Conservation (phyloP, 768 basidiomycete genomes). For the Boletus barrowsii region DNA sequence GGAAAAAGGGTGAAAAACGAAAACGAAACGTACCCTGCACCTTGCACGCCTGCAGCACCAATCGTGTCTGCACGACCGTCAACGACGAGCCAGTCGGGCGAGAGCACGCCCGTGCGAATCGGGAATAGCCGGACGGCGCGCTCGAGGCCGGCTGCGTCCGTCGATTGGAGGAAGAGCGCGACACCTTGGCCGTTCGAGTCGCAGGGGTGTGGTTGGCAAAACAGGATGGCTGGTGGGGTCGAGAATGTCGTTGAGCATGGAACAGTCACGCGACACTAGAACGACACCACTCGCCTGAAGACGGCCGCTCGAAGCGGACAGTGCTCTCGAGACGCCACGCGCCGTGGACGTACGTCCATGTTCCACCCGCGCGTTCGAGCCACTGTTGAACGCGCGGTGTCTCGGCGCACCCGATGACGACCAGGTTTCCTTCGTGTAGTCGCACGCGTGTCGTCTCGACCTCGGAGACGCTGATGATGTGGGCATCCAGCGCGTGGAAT, state of each 20-base stretch:
- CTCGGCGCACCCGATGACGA: conserved; percentile 50
- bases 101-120: conserved; percentile 72
- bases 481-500: conserved; percentile 68
- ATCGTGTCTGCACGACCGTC: conserved; percentile 48
- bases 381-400: conserved; percentile 33
- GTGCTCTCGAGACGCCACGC: conserved; percentile 10
- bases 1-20: too few species aligned
- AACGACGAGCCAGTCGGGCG: conserved; percentile 77
- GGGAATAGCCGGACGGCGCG: conserved; percentile 73
- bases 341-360: conserved; percentile 21
- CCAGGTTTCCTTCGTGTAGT: conserved; percentile 45
- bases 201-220: conserved; percentile 47
- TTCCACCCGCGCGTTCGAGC: conserved; percentile 23
- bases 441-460: conserved; percentile 17
- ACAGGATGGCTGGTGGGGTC: conserved; percentile 41
- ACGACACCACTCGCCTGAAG: conserved; percentile 13
- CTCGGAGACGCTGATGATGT: conserved; percentile 46
- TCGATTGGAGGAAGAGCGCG: conserved; percentile 58
- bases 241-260: not conserved
- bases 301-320: conserved; percentile 17
- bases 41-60: conserved; percentile 72
- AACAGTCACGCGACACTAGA: not conserved
- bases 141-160: conserved; percentile 60
- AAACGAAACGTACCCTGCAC: conserved; percentile 61
- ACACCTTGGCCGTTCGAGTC: conserved; percentile 24